Evolutionary conservation across 495 filamentous ascomycete genomes (phyloP).

Genomic region (Penicillium fimorum): DNA sequence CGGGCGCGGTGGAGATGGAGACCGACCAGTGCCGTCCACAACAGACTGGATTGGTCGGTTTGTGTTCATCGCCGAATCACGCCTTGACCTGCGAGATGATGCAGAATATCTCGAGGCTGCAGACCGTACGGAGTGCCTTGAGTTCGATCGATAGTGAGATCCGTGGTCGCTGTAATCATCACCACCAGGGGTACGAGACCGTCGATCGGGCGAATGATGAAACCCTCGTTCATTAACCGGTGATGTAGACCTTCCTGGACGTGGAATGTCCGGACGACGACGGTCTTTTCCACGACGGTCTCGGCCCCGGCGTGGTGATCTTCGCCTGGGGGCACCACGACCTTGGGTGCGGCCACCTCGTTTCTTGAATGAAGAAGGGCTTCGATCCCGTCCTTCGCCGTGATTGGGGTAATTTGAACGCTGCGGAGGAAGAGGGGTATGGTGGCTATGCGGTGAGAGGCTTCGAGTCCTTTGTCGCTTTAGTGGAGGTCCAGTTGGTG

Average conservation of each 20-base stretch:
- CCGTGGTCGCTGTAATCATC: conserved; percentile 32
- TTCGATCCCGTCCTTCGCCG: conserved; percentile 34
- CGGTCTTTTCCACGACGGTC: conserved; percentile 36
- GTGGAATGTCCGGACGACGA: conserved; percentile 25
- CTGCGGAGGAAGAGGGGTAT: conserved; percentile 23
- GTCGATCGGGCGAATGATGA: conserved; percentile 30
- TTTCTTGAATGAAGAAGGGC: conserved; percentile 26
- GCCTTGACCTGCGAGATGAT: conserved; percentile 26
- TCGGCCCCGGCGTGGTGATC: conserved; percentile 37
- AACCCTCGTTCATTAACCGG: conserved; percentile 32
- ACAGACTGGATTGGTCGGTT: conserved; percentile 29
- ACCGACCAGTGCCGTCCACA: conserved; percentile 26
- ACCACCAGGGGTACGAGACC: conserved; percentile 29
- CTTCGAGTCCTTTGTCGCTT: conserved; percentile 50
- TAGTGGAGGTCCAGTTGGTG: conserved; percentile 33
- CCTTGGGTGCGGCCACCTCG: conserved; percentile 37
- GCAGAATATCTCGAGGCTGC: conserved; percentile 32
- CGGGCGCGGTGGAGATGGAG: conserved; percentile 42
- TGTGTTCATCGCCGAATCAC: conserved; percentile 33
- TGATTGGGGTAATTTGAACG: conserved; percentile 28
- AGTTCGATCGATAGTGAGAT: conserved; percentile 34
- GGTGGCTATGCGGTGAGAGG: conserved; percentile 40
- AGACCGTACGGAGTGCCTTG: conserved; percentile 39
- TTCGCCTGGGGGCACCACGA: conserved; percentile 34
- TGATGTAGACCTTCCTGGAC: conserved; percentile 31